phyloP scores from a whole-genome alignment of 2,329 filamentous ascomycete species.

The Penicillium sp. region DNA sequence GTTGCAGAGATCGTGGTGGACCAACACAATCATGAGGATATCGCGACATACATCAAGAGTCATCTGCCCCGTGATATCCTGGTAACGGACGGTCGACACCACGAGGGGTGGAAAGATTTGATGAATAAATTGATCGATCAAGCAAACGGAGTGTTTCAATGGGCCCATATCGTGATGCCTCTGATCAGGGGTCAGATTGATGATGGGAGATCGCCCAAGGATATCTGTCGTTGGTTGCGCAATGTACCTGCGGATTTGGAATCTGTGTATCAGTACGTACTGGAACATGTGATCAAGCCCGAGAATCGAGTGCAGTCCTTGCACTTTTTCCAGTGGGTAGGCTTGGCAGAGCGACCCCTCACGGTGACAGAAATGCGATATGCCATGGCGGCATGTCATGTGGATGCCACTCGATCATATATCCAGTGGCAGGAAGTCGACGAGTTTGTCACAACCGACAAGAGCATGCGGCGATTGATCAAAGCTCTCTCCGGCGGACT shows the following conservation, averaged over 20 bases:
- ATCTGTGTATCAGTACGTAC: slow-evolving; percentile 8
- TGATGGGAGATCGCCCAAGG: slow-evolving; percentile 6
- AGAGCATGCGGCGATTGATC: too few species aligned
- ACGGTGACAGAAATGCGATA: background rate
- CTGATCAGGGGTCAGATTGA: background rate
- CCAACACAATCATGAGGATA: slow-evolving; percentile 4
- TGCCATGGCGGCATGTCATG: too few species aligned
- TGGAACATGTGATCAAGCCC: background rate
- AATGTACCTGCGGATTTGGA: slow-evolving; percentile 5
- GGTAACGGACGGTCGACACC: background rate
- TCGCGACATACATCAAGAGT: slow-evolving; percentile 3
- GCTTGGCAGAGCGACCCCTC: slow-evolving; percentile 7
- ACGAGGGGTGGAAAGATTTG: background rate
- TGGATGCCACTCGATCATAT: too few species aligned
- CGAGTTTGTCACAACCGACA: too few species aligned
- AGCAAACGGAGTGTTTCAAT: slow-evolving; percentile 10
- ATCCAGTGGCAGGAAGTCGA: too few species aligned
- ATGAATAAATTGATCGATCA: background rate
- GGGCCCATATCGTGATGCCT: slow-evolving; percentile 6
- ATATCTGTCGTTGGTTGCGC: slow-evolving; percentile 2
- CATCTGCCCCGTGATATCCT: background rate
- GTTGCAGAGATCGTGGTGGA: slow-evolving; percentile 7
- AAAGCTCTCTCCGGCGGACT: too few species aligned
- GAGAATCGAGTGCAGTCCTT: background rate
- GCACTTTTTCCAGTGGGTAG: slow-evolving; percentile 8